Evolutionary conservation across 352 stramenopile species (phyloP).

Genomic region (Pythium inflatum): DNA sequence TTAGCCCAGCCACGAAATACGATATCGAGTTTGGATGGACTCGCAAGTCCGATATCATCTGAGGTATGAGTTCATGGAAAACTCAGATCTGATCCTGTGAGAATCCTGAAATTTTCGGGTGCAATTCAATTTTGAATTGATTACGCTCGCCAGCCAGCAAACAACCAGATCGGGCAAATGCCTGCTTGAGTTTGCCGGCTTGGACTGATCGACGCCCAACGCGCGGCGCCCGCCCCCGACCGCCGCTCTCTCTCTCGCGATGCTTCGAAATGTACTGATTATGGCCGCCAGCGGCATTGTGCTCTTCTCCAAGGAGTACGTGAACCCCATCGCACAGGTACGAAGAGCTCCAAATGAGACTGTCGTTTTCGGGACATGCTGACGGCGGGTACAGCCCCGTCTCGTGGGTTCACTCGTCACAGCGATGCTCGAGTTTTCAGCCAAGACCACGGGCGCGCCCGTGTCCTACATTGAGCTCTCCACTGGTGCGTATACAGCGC

Average conservation of each 20-base stretch:
- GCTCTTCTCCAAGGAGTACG: constrained; percentile 93
- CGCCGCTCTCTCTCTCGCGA: neutral
- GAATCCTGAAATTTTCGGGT: constrained; percentile 32
- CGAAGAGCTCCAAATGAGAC: neutral
- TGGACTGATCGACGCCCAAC: constrained; percentile 8
- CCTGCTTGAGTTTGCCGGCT: too few relatives aligned
- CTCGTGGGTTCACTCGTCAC: constrained; percentile 91
- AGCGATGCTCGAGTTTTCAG: constrained; percentile 92
- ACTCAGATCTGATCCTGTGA: constrained; percentile 10
- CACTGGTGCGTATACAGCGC: constrained; percentile 50
- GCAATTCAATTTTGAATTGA: constrained; percentile 33
- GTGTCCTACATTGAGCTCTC: constrained; percentile 92
- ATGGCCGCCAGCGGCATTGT: constrained; percentile 92
- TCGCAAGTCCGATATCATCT: neutral
- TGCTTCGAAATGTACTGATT: constrained; percentile 93
- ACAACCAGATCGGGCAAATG: too few relatives aligned
- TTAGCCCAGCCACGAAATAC: neutral
- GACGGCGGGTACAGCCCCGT: constrained; percentile 83
- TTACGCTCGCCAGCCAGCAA: neutral
- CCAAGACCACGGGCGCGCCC: constrained; percentile 86
- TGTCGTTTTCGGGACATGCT: neutral
- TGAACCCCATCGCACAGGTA: constrained; percentile 85
- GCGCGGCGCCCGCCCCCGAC: too few relatives aligned
- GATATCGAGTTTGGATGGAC: neutral
- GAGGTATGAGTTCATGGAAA: neutral